phyloP scores from a whole-genome alignment of 495 filamentous ascomycete genomes.

The Copromyces sp. region DNA sequence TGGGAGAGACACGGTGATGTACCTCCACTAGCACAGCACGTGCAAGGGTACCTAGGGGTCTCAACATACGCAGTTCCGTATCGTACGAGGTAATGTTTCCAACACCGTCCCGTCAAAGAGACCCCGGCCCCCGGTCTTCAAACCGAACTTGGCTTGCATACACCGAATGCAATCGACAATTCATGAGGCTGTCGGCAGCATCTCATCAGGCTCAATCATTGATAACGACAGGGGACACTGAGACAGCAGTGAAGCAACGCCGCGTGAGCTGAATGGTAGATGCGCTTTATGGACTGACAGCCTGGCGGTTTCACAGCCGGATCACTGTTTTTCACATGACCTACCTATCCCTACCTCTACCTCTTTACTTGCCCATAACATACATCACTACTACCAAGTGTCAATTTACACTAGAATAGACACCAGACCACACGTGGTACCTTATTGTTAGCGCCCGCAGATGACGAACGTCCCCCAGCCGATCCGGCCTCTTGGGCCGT shows the following conservation, averaged over 20 bases:
- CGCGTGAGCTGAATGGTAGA: background rate
- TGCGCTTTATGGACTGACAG: background rate
- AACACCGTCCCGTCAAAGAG: background rate
- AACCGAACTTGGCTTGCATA: background rate
- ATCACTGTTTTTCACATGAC: background rate
- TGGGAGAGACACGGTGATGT: background rate
- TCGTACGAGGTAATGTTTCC: background rate
- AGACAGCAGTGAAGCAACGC: background rate
- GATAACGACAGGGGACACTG: background rate
- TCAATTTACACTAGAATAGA: background rate
- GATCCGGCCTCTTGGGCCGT: slow-evolving; percentile 11
- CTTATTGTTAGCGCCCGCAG: background rate
- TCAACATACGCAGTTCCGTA: too few relatives aligned
- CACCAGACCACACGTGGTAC: background rate
- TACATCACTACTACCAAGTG: background rate
- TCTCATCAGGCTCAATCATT: background rate
- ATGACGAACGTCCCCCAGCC: background rate
- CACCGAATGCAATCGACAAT: background rate
- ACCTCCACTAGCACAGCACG: background rate
- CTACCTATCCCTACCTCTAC: background rate
- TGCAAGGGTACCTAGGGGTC: background rate
- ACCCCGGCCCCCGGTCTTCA: background rate
- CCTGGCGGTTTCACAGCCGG: background rate
- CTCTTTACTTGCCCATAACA: background rate
- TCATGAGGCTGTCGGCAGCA: background rate